Conservation (phyloP, 2,329 filamentous ascomycete genomes). For the Pseudogymnoascus sp. region DNA sequence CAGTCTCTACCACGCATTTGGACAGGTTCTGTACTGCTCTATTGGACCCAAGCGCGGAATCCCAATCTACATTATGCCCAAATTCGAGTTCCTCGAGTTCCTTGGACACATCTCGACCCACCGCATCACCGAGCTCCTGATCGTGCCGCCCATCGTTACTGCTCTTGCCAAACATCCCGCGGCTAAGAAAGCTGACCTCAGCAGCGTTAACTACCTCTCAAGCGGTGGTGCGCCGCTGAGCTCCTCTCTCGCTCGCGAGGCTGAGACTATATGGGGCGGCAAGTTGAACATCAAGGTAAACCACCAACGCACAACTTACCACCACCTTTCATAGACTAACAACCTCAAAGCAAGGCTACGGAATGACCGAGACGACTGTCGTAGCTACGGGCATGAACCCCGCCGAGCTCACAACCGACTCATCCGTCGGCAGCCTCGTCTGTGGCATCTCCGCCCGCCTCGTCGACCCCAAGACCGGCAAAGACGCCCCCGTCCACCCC, state of each 20-base stretch:
- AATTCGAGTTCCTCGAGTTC: slow-evolving; percentile 69
- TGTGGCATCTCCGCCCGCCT: slow-evolving; percentile 65
- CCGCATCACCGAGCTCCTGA: slow-evolving; percentile 56
- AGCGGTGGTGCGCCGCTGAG: slow-evolving; percentile 65
- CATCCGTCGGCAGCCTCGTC: slow-evolving; percentile 57
- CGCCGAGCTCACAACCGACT: slow-evolving; percentile 34
- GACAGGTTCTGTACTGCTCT: slow-evolving; percentile 63
- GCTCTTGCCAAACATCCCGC: slow-evolving; percentile 64
- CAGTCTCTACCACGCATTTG: slow-evolving; percentile 66
- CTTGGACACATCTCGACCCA: slow-evolving; percentile 60
- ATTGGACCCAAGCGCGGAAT: slow-evolving; percentile 47
- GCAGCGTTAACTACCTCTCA: slow-evolving; percentile 50
- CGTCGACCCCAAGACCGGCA: slow-evolving; percentile 48
- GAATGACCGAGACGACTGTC: slow-evolving; percentile 80
- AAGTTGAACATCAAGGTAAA: slow-evolving; percentile 41
- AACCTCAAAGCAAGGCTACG: slow-evolving; percentile 61
- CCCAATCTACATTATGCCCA: slow-evolving; percentile 70
- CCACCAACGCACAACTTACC: not conserved
- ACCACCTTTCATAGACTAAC: not conserved
- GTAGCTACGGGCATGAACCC: slow-evolving; percentile 60
- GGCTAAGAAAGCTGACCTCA: slow-evolving; percentile 59
- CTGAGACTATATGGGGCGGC: slow-evolving; percentile 48
- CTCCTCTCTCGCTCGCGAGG: slow-evolving; percentile 48
- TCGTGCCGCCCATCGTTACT: slow-evolving; percentile 71
- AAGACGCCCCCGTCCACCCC: slow-evolving; percentile 38